Evolutionary conservation across 768 basidiomycete species (phyloP).

Genomic region (Lactifluus rugatus): DNA sequence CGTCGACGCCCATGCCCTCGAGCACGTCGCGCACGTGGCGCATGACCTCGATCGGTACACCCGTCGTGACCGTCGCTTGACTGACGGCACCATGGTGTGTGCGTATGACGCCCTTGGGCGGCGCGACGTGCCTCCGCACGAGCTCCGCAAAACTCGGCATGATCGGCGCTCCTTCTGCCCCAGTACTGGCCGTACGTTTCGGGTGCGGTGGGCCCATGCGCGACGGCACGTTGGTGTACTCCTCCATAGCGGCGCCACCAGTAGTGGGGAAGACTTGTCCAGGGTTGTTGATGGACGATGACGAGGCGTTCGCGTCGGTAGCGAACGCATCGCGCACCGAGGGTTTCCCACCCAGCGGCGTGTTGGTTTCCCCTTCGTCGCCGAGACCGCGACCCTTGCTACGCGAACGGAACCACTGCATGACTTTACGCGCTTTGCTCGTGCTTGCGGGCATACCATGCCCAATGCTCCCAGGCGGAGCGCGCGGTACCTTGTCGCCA

Average conservation of each 20-base stretch:
- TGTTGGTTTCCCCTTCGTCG: conserved; percentile 20
- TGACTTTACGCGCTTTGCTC: conserved; percentile 89
- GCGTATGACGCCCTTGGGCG: conserved; percentile 46
- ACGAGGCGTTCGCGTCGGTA: conserved; percentile 4
- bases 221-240: conserved; percentile 1
- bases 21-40: conserved; percentile 72
- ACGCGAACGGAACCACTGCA: conserved; percentile 93
- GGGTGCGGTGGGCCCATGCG: conserved; percentile 12
- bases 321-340: conserved; percentile 14
- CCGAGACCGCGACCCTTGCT: conserved; percentile 37
- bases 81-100: conserved; percentile 92
- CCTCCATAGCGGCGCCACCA: background rate
- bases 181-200: conserved; percentile 9
- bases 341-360: conserved; percentile 2
- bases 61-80: conserved; percentile 77
- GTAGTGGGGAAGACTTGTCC: background rate
- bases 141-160: conserved; percentile 24
- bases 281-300: conserved; percentile 10
- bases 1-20: conserved; percentile 82
- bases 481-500: conserved; percentile 26
- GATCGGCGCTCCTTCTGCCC: conserved; percentile 1
- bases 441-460: conserved; percentile 55
- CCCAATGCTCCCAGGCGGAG: conserved; percentile 20
- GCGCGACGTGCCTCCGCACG: conserved; percentile 26
- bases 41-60: conserved; percentile 80